phyloP scores from a whole-genome alignment of 1,284 basidiomycete genomes.

The Ganoderma sinense region DNA sequence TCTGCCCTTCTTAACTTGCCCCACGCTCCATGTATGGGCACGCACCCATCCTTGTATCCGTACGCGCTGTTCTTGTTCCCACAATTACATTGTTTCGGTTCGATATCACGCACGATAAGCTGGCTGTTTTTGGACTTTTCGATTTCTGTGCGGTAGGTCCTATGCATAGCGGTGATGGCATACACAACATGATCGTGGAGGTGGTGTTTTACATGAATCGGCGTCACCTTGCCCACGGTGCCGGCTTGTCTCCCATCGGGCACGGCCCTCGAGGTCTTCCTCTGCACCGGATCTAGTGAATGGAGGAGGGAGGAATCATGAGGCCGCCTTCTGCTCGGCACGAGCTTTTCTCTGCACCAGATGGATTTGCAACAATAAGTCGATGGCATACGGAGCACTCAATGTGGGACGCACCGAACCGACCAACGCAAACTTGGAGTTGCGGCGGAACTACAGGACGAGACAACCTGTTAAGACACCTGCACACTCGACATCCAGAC shows the following conservation, averaged over 20 bases:
- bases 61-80: not conserved
- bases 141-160: conserved; percentile 37
- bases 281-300: conserved; percentile 4
- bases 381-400: too few relatives aligned
- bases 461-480: conserved; percentile 16
- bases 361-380: not conserved
- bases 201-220: conserved; percentile 36
- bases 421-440: conserved; percentile 78
- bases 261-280: conserved; percentile 19
- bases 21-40: too few relatives aligned
- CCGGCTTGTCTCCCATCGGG: conserved; percentile 26
- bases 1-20: not conserved
- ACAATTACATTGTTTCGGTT: not conserved
- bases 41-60: conserved; percentile 1
- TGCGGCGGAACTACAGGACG: conserved; percentile 79
- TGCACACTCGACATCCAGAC: conserved; percentile 1
- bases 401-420: conserved; percentile 71
- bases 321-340: conserved; percentile 58
- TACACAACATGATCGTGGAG: conserved; percentile 36
- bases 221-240: conserved; percentile 31
- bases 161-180: conserved; percentile 40
- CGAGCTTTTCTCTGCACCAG: conserved; percentile 67
- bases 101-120: not conserved
- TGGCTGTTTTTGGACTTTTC: conserved; percentile 42
- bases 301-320: conserved; percentile 42